Evolutionary conservation across 129 eudicot genomes (phyloP), one percentile per base, ranked within the genome.

Genomic region (Smallanthus sonchifolius): DNA sequence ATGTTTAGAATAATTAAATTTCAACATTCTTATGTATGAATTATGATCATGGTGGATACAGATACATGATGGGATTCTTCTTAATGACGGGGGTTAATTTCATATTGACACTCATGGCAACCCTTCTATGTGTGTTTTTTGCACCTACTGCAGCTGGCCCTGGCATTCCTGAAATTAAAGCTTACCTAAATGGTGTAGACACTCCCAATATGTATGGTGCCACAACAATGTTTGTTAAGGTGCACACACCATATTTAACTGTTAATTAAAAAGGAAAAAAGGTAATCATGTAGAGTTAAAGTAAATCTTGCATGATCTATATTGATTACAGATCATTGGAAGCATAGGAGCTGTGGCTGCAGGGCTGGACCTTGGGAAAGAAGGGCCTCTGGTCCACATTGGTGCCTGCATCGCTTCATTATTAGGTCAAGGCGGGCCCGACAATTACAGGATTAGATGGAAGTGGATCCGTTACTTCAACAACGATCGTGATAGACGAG

Each of bases 111-210:
- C 76, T 88, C 10, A 65, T 79, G 0, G 88, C 98, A 19, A 84
- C 98, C 43, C 69, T 79, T 67, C 88, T 94, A 6, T 80, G 85
- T 16, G 96, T 90, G 48, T 86, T 78, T 65, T 83, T 94, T 59
- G 98, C 98, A 52, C 98, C 98, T 14, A 90, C 98, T 35, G 98
- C 98, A 44, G 98, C 98, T 10, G 98, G 97, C 32, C 97, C 98
- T 17, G 98, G 98, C 45, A 94, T 94, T 55, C 98, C 98, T 15
- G 98, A 94, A 72, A 90, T 94, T 32, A 94, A 94, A 85, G 98
- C 98, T 61, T 94, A 90, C 83, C 84, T 90, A 47, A 94, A 94
- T 77, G 98, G 98, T 66, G 84, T 94, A 44, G 98, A 94, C 70
- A 90, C 97, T 6, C 98, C 98, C 42, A 80, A 90, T 65, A 94